Percentiles rank a stretch among this genome's conserved stretches.
phyloP scores from a whole-genome alignment of 164 flowering plant species.

The Sedum album region DNA sequence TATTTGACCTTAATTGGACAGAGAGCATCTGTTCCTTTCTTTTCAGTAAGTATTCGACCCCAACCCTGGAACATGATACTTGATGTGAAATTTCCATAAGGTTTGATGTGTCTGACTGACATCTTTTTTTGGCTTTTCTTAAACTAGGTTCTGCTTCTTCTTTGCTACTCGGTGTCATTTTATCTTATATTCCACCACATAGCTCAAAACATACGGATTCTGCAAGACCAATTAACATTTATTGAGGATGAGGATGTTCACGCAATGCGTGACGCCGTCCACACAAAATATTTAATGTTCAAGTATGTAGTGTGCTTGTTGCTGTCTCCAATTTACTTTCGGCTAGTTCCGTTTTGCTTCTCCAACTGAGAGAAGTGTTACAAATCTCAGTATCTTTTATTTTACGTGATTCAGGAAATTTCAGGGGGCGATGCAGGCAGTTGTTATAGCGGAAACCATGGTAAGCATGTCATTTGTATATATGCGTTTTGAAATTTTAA shows the following conservation, averaged over 20 bases:
- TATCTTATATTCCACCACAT: conserved; percentile 69
- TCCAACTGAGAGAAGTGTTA: neutral
- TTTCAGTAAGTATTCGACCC: conserved; percentile 48
- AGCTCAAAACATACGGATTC: conserved; percentile 49
- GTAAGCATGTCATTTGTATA: conserved; percentile 27
- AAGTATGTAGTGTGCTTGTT: conserved; percentile 41
- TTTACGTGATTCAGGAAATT: conserved; percentile 59
- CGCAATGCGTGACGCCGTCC: conserved; percentile 61
- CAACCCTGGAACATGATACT: conserved; percentile 1
- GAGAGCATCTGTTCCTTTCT: conserved; percentile 80
- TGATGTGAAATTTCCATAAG: neutral
- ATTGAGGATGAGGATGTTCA: conserved; percentile 61
- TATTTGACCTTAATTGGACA: conserved; percentile 84
- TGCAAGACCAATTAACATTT: conserved; percentile 56
- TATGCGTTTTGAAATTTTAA: neutral
- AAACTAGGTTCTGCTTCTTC: conserved; percentile 61
- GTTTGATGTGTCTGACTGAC: conserved; percentile 13
- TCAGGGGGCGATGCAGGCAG: conserved; percentile 74
- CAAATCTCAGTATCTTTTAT: conserved; percentile 4
- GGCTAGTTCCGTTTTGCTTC: neutral
- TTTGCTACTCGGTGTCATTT: conserved; percentile 62
- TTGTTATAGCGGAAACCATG: conserved; percentile 66
- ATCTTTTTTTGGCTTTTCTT: conserved; percentile 7
- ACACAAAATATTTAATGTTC: conserved; percentile 72
- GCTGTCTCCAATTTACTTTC: neutral